A percentile compares a stretch with the other conserved stretches of the same genome.
phyloP scores from a whole-genome alignment of 2,329 filamentous ascomycete species.

The Trichoderma koningii region DNA sequence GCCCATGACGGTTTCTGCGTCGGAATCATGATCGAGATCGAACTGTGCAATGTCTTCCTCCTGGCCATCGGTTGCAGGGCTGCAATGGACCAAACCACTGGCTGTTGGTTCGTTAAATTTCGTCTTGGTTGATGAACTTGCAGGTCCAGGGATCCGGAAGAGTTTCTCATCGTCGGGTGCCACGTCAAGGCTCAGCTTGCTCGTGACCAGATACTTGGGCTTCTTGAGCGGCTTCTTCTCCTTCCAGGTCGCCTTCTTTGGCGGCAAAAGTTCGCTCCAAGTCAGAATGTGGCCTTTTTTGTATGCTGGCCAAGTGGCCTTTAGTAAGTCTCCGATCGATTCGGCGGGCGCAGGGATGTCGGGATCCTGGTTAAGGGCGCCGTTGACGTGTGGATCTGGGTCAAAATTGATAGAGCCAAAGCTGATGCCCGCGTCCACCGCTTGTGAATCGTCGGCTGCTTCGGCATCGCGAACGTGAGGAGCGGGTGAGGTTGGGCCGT shows the following conservation, averaged over 20 bases:
- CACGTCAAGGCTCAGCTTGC: constrained; percentile 85
- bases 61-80: constrained; percentile 42
- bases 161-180: constrained; percentile 82
- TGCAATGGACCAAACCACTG: constrained; percentile 51
- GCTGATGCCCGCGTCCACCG: constrained; percentile 38
- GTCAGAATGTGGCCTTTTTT: constrained; percentile 72
- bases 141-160: constrained; percentile 73
- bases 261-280: constrained; percentile 81
- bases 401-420: constrained; percentile 52
- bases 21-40: constrained; percentile 54
- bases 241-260: constrained; percentile 75
- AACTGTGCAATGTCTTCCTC: constrained; percentile 46
- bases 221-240: constrained; percentile 78
- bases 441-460: constrained; percentile 40
- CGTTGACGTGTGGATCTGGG: constrained; percentile 47
- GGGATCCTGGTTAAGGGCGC: constrained; percentile 58
- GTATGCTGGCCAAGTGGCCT: constrained; percentile 80
- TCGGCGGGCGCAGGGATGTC: constrained; percentile 70
- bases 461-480: constrained; percentile 47
- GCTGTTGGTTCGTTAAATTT: constrained; percentile 55
- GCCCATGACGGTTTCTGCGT: constrained; percentile 69
- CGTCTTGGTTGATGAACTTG: constrained; percentile 55
- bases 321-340: constrained; percentile 73
- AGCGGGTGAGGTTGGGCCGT: constrained; percentile 48
- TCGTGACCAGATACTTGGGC: constrained; percentile 79